Evolutionary conservation across 2,329 filamentous ascomycete species (phyloP).

Genomic region (Talaromyces funiculosus): DNA sequence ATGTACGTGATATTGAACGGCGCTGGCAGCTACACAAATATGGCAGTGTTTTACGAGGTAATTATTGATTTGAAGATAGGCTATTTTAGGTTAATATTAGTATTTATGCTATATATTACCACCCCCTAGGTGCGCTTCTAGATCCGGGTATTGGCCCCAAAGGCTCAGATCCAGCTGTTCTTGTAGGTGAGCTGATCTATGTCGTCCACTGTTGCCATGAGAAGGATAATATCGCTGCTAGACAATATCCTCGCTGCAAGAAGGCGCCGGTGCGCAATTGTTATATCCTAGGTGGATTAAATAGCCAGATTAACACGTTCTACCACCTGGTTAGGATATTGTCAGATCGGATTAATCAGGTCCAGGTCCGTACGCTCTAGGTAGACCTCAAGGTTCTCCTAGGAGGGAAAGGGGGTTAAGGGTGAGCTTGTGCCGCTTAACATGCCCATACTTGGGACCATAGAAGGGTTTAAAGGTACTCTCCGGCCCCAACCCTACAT

Average conservation of each 20-base stretch:
- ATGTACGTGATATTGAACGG: neutral
- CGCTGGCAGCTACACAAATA: neutral
- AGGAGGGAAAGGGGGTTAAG: neutral
- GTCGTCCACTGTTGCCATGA: neutral
- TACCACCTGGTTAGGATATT: neutral
- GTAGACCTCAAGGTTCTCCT: slow-evolving; percentile 5
- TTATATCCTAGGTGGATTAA: neutral
- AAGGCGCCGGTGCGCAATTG: neutral
- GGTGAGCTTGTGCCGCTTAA: neutral
- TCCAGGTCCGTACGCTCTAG: neutral
- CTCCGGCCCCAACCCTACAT: neutral
- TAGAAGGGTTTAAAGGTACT: neutral
- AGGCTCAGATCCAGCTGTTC: neutral
- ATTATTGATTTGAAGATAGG: neutral
- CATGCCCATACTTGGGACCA: neutral
- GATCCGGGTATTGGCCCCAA: neutral
- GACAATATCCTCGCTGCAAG: neutral
- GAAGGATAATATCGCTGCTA: neutral
- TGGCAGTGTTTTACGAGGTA: neutral
- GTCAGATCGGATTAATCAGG: neutral
- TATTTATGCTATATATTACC: neutral
- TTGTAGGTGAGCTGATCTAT: neutral
- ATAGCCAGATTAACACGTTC: neutral
- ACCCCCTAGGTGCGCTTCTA: neutral
- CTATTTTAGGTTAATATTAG: neutral